Percentiles rank a stretch among this genome's conserved stretches.
Conservation (phyloP, 1,139 yeast genomes). For the Pichia sp. region DNA sequence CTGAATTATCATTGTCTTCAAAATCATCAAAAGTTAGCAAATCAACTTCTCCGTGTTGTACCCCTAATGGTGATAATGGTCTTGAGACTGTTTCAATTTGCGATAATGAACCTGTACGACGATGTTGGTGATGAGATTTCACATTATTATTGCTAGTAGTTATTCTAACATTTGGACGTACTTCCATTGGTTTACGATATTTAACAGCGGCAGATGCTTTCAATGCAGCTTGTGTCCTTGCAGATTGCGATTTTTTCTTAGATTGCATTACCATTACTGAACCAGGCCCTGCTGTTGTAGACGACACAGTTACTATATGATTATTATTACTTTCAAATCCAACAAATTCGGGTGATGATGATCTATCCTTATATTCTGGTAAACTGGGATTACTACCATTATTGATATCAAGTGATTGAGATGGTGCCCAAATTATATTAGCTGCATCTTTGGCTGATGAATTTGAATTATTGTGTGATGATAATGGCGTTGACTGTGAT, state of each 20-base stretch:
- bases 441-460: constrained; percentile 41
- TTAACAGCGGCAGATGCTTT: constrained; percentile 29
- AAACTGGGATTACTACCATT: constrained; percentile 1
- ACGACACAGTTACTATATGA: not conserved
- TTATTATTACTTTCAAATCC: not conserved
- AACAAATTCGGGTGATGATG: not conserved
- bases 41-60: not conserved
- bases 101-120: not conserved
- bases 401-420: constrained; percentile 28
- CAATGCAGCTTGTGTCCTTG: constrained; percentile 27
- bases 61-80: not conserved
- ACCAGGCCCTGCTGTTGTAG: constrained; percentile 1
- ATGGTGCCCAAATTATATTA: constrained; percentile 34
- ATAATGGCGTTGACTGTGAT: not conserved
- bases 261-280: constrained; percentile 1
- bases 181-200: constrained; percentile 14
- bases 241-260: constrained; percentile 18
- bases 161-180: constrained; percentile 15
- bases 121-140: constrained; percentile 6
- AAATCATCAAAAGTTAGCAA: not conserved
- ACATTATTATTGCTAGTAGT: not conserved
- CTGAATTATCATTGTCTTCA: too few species aligned
- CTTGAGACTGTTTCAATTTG: not conserved
- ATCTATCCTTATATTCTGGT: not conserved
- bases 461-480: not conserved